phyloP scores from a whole-genome alignment of 768 basidiomycete genomes.

The Lepiota subincarnata region DNA sequence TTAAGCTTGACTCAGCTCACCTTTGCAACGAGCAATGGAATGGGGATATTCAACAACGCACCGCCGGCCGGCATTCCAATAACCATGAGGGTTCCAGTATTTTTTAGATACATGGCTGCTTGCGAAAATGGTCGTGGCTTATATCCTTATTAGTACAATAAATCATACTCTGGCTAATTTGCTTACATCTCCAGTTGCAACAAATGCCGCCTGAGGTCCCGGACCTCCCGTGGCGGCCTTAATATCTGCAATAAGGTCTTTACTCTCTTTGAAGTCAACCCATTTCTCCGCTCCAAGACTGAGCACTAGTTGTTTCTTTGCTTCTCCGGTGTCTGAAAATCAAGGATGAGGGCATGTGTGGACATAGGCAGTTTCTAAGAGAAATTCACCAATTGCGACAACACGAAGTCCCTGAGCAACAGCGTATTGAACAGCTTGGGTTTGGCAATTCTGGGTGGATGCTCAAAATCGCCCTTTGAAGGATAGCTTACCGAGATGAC shows the following conservation, averaged over 20 bases:
- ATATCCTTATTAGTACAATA: not conserved
- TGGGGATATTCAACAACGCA: constrained; percentile 31
- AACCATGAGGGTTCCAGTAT: constrained; percentile 68
- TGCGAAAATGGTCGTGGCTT: constrained; percentile 40
- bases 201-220: constrained; percentile 69
- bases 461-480: not conserved
- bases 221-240: constrained; percentile 56
- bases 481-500: constrained; percentile 57
- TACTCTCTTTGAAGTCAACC: constrained; percentile 72
- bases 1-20: not conserved
- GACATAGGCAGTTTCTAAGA: not conserved
- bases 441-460: not conserved
- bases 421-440: constrained; percentile 73
- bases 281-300: constrained; percentile 69
- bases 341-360: not conserved
- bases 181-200: constrained; percentile 46
- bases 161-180: no score
- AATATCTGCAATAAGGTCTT: constrained; percentile 66
- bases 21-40: not conserved
- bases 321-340: constrained; percentile 60
- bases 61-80: constrained; percentile 72
- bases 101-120: constrained; percentile 71
- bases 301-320: constrained; percentile 59
- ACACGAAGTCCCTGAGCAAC: constrained; percentile 74
- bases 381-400: constrained; percentile 56